Percentiles rank a stretch among this genome's conserved stretches.
These are phyloP conservation scores for Fabrea salina DNA, from an alignment of 169 alveolate genomes.

Conservation along the genomic window DNA sequence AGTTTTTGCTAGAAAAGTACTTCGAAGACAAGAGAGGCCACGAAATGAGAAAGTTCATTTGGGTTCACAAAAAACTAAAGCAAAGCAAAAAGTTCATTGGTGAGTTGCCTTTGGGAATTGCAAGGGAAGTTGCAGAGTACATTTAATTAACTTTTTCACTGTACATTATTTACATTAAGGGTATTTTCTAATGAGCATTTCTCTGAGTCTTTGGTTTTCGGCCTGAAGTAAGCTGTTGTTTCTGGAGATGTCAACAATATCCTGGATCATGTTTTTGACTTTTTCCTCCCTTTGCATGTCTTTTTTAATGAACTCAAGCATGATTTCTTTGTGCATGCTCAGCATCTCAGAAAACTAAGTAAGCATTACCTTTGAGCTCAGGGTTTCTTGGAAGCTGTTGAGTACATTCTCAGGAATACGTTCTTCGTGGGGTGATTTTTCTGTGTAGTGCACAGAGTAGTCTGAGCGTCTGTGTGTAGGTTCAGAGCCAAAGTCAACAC, in stretches of 20 bases:
- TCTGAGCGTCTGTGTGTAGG: neutral
- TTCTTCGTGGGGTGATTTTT: neutral
- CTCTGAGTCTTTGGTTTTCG: conserved; percentile 13
- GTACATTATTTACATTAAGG: neutral
- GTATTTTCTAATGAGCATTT: neutral
- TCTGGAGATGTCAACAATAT: neutral
- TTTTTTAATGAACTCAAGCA: neutral
- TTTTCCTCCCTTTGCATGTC: conserved; percentile 2
- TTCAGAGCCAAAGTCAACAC: neutral
- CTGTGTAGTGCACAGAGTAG: neutral
- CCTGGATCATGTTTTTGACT: conserved; percentile 10
- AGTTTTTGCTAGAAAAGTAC: conserved; percentile 1
- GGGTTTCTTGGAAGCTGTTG: neutral
- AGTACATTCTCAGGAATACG: neutral
- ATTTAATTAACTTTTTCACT: too few species aligned
- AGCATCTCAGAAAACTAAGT: conserved; percentile 3
- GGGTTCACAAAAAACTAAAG: neutral
- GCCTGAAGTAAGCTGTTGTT: neutral
- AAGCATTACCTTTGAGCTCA: neutral
- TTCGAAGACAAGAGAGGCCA: neutral
- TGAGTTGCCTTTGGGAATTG: conserved; percentile 17
- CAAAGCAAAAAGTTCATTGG: neutral
- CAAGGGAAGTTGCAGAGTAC: conserved; percentile 5
- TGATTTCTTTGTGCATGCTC: conserved; percentile 3
- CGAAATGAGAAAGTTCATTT: conserved; percentile 19